Conservation (phyloP, 129 eudicot genomes). For the Lactuca saligna region DNA sequence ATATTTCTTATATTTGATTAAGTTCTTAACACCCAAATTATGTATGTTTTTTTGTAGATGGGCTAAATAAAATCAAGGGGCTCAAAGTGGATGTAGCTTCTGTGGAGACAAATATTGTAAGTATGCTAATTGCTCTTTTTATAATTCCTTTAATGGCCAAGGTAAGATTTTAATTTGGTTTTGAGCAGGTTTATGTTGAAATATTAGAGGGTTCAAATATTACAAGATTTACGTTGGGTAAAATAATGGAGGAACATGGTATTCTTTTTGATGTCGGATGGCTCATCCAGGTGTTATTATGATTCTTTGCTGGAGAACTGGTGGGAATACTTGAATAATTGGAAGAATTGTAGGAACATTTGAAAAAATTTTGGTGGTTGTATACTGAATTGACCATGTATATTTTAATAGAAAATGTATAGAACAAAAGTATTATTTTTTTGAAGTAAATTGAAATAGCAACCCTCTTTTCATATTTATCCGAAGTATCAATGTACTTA, state of each 20-base stretch:
- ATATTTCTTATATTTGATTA: neutral
- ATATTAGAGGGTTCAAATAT: slow-evolving; percentile 47
- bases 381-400: no score
- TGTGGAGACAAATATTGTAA: slow-evolving; percentile 88
- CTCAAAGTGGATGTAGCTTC: slow-evolving; percentile 57
- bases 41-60: slow-evolving; percentile 42
- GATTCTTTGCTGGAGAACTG: no score
- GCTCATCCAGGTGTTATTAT: slow-evolving; percentile 76
- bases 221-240: slow-evolving; percentile 53
- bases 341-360: no score
- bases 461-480: no score
- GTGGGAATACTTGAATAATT: no score
- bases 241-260: slow-evolving; percentile 62
- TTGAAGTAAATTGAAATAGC: no score
- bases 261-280: slow-evolving; percentile 61
- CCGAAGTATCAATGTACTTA: no score
- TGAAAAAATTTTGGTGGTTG: no score
- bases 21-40: no score
- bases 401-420: no score
- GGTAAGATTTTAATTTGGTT: slow-evolving; percentile 6
- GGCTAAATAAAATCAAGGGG: slow-evolving; percentile 71
- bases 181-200: slow-evolving; percentile 63
- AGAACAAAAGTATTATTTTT: no score
- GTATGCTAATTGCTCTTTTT: slow-evolving; percentile 21
- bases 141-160: neutral